Evolutionary conservation across 2,329 filamentous ascomycete genomes (phyloP), one percentile per base, ranked within the genome.

Genomic region (Colletotrichum lini): DNA sequence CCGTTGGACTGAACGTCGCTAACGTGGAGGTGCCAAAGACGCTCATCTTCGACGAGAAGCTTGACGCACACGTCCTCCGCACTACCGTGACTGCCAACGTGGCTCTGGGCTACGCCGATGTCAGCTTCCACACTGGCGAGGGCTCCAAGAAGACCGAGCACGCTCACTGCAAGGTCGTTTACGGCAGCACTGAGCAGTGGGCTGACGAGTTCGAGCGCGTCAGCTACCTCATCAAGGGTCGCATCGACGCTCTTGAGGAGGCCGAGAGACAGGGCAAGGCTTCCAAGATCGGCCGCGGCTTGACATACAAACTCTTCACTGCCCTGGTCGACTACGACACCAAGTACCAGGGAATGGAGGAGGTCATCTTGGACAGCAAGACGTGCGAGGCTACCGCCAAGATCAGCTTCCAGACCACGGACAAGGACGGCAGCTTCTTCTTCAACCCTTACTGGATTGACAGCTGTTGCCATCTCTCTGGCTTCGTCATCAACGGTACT

Each of bases 291-390:
- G 89, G 92, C 60, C 90, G 92, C 35, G 92, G 92, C 44, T 89
- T 95, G 83, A 91, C 92, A 16, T 96, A 96, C 87, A 95, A 95
- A 82, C 87, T 90, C 1, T 89, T 90, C 75, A 76, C 80, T 13
- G 85, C 87, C 52, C 80, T 91, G 0, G 89, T 91, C 7, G 87
- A 90, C 75, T 91, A 90, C 73, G 82, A 84, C 18, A 79, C 77
- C 10, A 82, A 83, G 47, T 91, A 88, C 77, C 84, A 83, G 63
- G 89, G 88, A 30, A 90, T 91, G 81, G 84, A 90, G 49, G 87
- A 89, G 65, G 87, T 91, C 8, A 84, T 90, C 45, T 81, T 91
- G 8, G 82, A 86, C 75, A 87, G 84, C 73, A 76, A 78, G 52
- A 79, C 80, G 15, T 81, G 81, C 70, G 84, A 86, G 77, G 83